These are phyloP conservation scores for Penicillium coprophilum DNA, from an alignment of 495 filamentous ascomycete species.

Conservation along the genomic window DNA sequence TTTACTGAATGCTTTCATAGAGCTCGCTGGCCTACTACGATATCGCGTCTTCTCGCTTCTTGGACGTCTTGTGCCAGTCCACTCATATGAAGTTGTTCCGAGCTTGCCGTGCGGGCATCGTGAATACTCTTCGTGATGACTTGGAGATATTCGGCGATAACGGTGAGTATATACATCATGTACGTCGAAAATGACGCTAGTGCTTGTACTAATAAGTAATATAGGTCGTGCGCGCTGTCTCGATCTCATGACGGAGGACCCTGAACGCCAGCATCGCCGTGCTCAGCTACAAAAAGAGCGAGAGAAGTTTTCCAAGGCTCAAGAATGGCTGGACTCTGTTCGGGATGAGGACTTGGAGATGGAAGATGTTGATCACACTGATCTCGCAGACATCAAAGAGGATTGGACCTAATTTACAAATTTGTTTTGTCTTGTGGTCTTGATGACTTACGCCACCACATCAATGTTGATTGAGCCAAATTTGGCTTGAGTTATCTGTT, in stretches of 20 bases:
- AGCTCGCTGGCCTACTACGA: slow-evolving; percentile 53
- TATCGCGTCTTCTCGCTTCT: slow-evolving; percentile 48
- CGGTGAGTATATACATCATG: slow-evolving; percentile 27
- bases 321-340: slow-evolving; percentile 36
- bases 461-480: not conserved
- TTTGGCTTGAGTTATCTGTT: not conserved
- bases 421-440: not conserved
- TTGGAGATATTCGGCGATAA: slow-evolving; percentile 38
- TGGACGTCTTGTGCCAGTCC: slow-evolving; percentile 48
- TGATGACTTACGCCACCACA: not conserved
- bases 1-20: slow-evolving; percentile 22
- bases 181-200: no score
- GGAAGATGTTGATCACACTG: not conserved
- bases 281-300: slow-evolving; percentile 40
- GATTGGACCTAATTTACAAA: not conserved
- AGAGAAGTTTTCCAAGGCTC: slow-evolving; percentile 46
- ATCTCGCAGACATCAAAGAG: not conserved
- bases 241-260: slow-evolving; percentile 48
- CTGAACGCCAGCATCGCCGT: slow-evolving; percentile 42
- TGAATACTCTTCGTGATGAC: slow-evolving; percentile 31
- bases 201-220: slow-evolving; percentile 1
- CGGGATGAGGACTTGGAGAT: slow-evolving; percentile 24
- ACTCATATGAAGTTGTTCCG: slow-evolving; percentile 49
- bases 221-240: slow-evolving; percentile 22
- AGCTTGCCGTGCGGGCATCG: slow-evolving; percentile 40